Evolutionary conservation across 208 protist genomes (phyloP), one percentile per base, ranked within the genome.

Genomic region (Acanthamoeba culbertsoni): DNA sequence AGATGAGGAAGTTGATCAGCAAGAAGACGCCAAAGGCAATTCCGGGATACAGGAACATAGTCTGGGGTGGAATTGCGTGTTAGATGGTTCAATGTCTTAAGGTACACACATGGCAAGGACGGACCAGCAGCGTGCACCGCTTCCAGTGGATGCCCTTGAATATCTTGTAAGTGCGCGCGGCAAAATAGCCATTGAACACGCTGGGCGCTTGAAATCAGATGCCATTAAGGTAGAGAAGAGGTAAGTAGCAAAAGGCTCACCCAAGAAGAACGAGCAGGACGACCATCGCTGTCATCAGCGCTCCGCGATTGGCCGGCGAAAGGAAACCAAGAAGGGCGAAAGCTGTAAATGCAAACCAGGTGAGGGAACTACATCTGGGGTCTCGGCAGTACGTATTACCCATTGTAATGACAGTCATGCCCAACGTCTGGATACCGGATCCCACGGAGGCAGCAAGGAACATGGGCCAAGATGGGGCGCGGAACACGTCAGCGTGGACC

Each of bases 281-380:
- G 75, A 96, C 93, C 28, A 98, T 95, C 12, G 97, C 95, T 6
- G 96, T 98, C 40, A 98, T 91, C 16, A 99, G 96, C 59, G 97
- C 95, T 55, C 99, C 99, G 93, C 98, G 97, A 35, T 98, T 98
- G 14, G 98, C 97, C 20, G 98, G 98, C 8, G 98, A 99, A 46
- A 99, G 96, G 94, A 99, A 98, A 53, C 99, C 99, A 23, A 99
- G 94, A 28, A 99, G 75, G 14, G 98, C 98, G 88, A 99, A 98
- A 94, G 40, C n/a, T n/a, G n/a, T n/a, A n/a, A n/a, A n/a, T n/a
- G n/a, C n/a, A n/a, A n/a, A n/a, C n/a, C n/a, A n/a, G n/a, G n/a
- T n/a, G n/a, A n/a, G n/a, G n/a, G n/a, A n/a, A n/a, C n/a, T n/a
- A n/a, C n/a, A n/a, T n/a, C n/a, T n/a, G n/a, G n/a, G n/a, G n/a